Conservation (phyloP, 2,329 filamentous ascomycete genomes). For the Alternaria angustiovoidea region DNA sequence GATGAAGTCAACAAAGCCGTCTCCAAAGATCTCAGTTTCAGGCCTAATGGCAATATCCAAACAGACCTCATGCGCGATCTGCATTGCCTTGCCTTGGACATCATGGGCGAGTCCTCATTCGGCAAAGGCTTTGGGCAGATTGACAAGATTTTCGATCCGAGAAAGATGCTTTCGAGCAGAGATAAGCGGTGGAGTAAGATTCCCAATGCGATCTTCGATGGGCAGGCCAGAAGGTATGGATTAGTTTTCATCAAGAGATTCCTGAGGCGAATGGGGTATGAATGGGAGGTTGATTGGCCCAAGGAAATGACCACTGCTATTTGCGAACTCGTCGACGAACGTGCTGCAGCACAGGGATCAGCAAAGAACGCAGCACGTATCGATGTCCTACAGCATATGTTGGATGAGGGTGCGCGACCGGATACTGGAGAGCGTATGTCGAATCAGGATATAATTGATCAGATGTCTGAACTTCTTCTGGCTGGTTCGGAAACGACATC, state of each 20-base stretch:
- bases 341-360: background rate
- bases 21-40: background rate
- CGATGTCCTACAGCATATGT: slow-evolving; percentile 8
- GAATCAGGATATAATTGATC: slow-evolving; percentile 5
- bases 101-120: slow-evolving; percentile 7
- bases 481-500: slow-evolving; percentile 4
- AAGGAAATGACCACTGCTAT: slow-evolving; percentile 9
- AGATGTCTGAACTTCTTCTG: slow-evolving; percentile 6
- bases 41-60: background rate
- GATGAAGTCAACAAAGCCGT: slow-evolving; percentile 1
- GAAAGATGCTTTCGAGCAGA: background rate
- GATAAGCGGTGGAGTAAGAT: slow-evolving; percentile 2
- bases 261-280: background rate
- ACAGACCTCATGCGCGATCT: slow-evolving; percentile 7
- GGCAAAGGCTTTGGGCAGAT: slow-evolving; percentile 7
- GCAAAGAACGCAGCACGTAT: background rate
- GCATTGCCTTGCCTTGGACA: slow-evolving; percentile 3
- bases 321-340: slow-evolving; percentile 8
- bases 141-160: slow-evolving; percentile 8
- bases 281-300: slow-evolving; percentile 9
- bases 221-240: slow-evolving; percentile 4
- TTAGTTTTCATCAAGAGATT: slow-evolving; percentile 6
- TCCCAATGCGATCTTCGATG: slow-evolving; percentile 1
- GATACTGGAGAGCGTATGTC: slow-evolving; percentile 7
- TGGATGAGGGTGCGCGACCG: slow-evolving; percentile 5